Evolutionary conservation across 768 basidiomycete species (phyloP), one percentile per base, ranked within the genome.

Genomic region (Imleria badia): DNA sequence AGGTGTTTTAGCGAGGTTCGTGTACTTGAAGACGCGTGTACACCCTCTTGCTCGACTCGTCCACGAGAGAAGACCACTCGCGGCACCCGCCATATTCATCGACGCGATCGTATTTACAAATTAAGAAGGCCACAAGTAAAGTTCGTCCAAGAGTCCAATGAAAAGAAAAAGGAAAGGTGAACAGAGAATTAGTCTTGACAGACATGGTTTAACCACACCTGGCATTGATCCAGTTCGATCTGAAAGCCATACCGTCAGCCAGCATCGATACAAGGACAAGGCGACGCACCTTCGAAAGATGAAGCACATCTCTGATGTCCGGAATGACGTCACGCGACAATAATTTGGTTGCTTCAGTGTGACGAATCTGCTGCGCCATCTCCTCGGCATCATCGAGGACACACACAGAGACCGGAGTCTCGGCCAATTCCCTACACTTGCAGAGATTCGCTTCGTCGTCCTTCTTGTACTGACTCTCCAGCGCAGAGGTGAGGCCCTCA

Each of bases 31-130:
- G 36, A 41, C 20, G n/a, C 20, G n/a, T 33, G 14, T 52, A 10
- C 23, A 69, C 79, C 73, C 79, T 79, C 38, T 78, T 77, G 41
- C 75, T 79, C 14, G 70, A 76, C 43, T 15, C 26, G 38, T 22
- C 19, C 13, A 45, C 39, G 3, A 26, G n/a, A 20, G 34, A 5
- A 15, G 12, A 14, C 1, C 12, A 62, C 74, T 58, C 54, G 73
- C 74, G 72, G 73, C 13, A 75, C 72, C 1, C n/a, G n/a, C n/a
- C n/a, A n/a, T n/a, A n/a, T n/a, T n/a, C n/a, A 64, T 60, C 35
- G 45, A 39, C 34, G 1, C 44, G 30, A 54, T 59, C 51, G 15
- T 38, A 47, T 58, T 23, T 54, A 58, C 48, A 55, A 46, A 60
- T 56, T 56, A 51, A 58, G 54, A 64, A 57, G 36, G 43, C n/a